These are phyloP conservation scores for cucumber (Cucumis sativus) DNA, from an alignment of 306 rosid genomes.

Conservation along the genomic window DNA sequence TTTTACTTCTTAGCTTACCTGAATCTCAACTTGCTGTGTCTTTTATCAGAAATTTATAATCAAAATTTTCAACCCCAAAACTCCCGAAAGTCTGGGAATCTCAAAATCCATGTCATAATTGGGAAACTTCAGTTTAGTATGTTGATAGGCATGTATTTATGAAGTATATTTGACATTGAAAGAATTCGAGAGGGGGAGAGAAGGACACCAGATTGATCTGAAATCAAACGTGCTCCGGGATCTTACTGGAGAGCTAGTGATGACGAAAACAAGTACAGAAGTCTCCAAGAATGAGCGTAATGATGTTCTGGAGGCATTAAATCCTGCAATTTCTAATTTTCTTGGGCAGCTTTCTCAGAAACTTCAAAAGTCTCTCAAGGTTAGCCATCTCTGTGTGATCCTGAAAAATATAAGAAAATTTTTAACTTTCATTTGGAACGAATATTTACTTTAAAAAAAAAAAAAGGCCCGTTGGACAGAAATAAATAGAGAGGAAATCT, in stretches of 20 bases:
- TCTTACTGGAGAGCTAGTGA: slow-evolving; percentile 45
- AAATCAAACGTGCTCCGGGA: slow-evolving; percentile 2
- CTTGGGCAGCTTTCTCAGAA: slow-evolving; percentile 55
- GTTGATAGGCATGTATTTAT: neutral
- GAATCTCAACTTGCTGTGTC: neutral
- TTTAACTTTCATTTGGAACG: neutral
- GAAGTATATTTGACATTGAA: neutral
- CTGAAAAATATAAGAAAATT: too few species aligned
- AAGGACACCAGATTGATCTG: neutral
- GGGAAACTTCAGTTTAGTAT: neutral
- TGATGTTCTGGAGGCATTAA: slow-evolving; percentile 24
- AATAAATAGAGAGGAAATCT: neutral
- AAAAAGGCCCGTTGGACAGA: neutral
- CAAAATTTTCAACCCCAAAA: neutral
- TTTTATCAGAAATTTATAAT: neutral
- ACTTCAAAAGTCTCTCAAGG: slow-evolving; percentile 66
- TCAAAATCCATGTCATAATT: neutral
- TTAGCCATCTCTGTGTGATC: slow-evolving; percentile 4
- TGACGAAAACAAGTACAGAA: slow-evolving; percentile 21
- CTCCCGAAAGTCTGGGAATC: neutral
- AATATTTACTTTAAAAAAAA: too few species aligned
- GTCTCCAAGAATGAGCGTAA: slow-evolving; percentile 26
- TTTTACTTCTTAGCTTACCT: neutral
- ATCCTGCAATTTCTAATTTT: slow-evolving; percentile 40
- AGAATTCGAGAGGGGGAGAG: neutral